A percentile compares a stretch with the other conserved stretches of the same genome.
These are phyloP conservation scores for Arachis monticola DNA, from an alignment of 331 rosid genomes.

Conservation along the genomic window DNA sequence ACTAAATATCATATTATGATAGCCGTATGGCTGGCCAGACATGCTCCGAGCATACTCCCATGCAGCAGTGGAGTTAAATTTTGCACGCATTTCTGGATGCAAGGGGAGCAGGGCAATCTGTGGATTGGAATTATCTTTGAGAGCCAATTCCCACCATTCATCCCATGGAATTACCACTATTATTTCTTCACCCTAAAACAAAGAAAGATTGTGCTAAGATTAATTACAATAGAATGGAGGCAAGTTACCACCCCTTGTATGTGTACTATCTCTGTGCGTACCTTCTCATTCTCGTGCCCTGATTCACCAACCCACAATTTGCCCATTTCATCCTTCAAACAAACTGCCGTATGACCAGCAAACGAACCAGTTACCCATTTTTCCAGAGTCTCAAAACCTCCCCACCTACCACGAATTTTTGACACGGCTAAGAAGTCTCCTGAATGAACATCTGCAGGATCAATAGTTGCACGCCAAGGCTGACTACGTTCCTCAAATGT, in stretches of 20 bases:
- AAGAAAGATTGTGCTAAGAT: background rate
- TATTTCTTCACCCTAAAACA: slow-evolving; percentile 79
- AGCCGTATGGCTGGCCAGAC: slow-evolving; percentile 89
- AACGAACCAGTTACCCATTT: slow-evolving; percentile 93
- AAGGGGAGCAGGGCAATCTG: slow-evolving; percentile 82
- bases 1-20: slow-evolving; percentile 87
- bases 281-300: slow-evolving; percentile 87
- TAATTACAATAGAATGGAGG: slow-evolving; percentile 4
- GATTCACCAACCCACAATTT: slow-evolving; percentile 95
- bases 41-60: slow-evolving; percentile 81
- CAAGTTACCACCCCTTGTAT: background rate
- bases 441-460: slow-evolving; percentile 78
- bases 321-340: slow-evolving; percentile 85
- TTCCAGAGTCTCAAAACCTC: slow-evolving; percentile 87
- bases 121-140: slow-evolving; percentile 77
- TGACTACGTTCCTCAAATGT: slow-evolving; percentile 66
- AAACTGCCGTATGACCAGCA: slow-evolving; percentile 94
- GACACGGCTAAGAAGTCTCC: slow-evolving; percentile 88
- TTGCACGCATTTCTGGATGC: slow-evolving; percentile 67
- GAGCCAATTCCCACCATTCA: slow-evolving; percentile 84
- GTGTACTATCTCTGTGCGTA: too few species aligned
- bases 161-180: slow-evolving; percentile 81
- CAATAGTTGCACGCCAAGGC: slow-evolving; percentile 64
- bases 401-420: slow-evolving; percentile 93
- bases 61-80: slow-evolving; percentile 71